phyloP scores from a whole-genome alignment of 2,329 filamentous ascomycete species.

The Fusarium sp. region DNA sequence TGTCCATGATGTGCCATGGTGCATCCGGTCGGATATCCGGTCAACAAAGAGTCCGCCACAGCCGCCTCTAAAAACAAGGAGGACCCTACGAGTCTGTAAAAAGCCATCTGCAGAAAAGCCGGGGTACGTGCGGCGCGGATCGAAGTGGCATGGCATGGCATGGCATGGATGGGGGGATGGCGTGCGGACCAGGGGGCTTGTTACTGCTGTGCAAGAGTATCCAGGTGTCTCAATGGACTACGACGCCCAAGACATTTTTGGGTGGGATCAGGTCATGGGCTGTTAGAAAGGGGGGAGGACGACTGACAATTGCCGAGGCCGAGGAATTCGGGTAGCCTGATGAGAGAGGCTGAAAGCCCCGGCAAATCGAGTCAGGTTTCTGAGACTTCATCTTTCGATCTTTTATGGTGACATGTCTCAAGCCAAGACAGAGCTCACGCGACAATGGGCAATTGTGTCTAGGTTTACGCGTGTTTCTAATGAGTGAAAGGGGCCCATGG shows the following conservation, averaged over 20 bases:
- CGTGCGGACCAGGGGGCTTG: background rate
- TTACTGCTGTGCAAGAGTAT: constrained; percentile 7
- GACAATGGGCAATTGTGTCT: constrained; percentile 3
- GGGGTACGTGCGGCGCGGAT: constrained; percentile 15
- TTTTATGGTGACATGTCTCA: constrained; percentile 23
- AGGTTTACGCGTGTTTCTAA: background rate
- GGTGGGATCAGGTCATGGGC: constrained; percentile 32
- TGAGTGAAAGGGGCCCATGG: background rate
- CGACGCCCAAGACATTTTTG: constrained; percentile 9
- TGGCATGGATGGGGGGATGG: constrained; percentile 2
- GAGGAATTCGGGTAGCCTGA: background rate
- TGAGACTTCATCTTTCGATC: constrained; percentile 23
- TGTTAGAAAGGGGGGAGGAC: constrained; percentile 3
- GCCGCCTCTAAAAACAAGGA: constrained; percentile 19
- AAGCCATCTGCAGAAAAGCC: constrained; percentile 15
- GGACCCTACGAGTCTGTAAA: background rate
- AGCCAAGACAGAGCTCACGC: constrained; percentile 11
- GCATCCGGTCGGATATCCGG: constrained; percentile 32
- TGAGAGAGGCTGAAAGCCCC: background rate
- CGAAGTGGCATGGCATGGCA: constrained; percentile 11
- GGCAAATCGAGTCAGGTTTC: background rate
- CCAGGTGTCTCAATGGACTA: constrained; percentile 5
- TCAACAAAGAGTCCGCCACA: constrained; percentile 15
- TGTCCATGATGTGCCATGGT: constrained; percentile 9
- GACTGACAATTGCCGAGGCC: constrained; percentile 9